Base-by-base conservation (phyloP, 441 rosid genomes). In the Mallotus repandus region DNA sequence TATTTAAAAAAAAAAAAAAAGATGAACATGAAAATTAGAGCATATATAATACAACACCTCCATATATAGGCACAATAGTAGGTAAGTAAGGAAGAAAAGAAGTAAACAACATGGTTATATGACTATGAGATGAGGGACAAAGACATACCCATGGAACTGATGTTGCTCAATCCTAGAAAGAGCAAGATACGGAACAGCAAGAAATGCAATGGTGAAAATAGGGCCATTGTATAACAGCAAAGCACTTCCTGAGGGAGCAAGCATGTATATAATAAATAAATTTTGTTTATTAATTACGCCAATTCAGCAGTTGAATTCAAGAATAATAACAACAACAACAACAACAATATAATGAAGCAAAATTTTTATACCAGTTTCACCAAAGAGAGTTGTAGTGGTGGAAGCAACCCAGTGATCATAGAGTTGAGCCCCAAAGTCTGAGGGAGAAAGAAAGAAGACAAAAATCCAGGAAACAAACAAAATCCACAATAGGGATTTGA, bases 181-280 rank as follows among this genome's bases (percentile, higher is more conserved):
- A 81, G 73, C 80, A 45, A 89, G 83, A 81, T 84, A 79, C 2
- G 81, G 72, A 19, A 82, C 65, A 69, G 91, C 86, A 74, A 94
- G 85, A 77, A 86, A 63, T 11, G 84, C 82, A 59, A 92, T 78
- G 1, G 86, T 46, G 48, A 89, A 81, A 77, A 91, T 66, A 4
- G 98, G 98, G 35, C 87, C 93, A 68, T 89, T 87, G 77, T 86
- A 87, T 32, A 70, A 25, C 68, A 91, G 45, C 75, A 91, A 88
- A 65, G 38, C 21, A 83, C 96, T 86, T 53, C 97, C 98, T 94
- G 41, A 38, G 41, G 41, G 41, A 38, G 41, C 41, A 38, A 4
- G 41, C 41, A 5, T 38, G 41, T 38, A 38, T 38, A 38, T 0
- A 3, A 0, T 3, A 35, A 35, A 35, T 35, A 35, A 35, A 35